Percentiles rank a stretch among this genome's conserved stretches.
phyloP scores from a whole-genome alignment of 768 basidiomycete species.

The Suillus spraguei region DNA sequence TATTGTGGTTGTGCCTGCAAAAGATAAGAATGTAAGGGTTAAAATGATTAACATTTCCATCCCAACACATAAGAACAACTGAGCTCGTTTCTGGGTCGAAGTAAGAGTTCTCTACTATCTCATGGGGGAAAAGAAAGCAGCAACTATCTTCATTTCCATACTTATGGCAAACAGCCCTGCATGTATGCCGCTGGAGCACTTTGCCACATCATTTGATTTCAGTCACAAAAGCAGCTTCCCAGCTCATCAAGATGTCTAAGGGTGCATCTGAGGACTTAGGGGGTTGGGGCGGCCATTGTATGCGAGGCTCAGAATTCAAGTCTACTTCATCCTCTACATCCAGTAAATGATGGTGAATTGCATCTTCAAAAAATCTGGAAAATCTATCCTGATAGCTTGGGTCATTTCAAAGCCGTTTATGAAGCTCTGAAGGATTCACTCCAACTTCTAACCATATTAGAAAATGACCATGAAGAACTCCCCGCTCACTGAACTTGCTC shows the following conservation, averaged over 20 bases:
- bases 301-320: slow-evolving; percentile 23
- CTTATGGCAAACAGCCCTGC: slow-evolving; percentile 31
- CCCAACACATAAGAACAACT: slow-evolving; percentile 28
- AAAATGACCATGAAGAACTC: slow-evolving; percentile 36
- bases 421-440: slow-evolving; percentile 35
- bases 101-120: slow-evolving; percentile 27
- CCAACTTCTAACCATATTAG: slow-evolving; percentile 32
- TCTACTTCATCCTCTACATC: slow-evolving; percentile 23
- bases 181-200: slow-evolving; percentile 23
- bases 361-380: slow-evolving; percentile 35
- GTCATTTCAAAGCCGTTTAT: slow-evolving; percentile 18
- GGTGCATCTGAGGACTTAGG: background rate
- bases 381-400: slow-evolving; percentile 18
- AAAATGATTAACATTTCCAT: slow-evolving; percentile 33
- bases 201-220: slow-evolving; percentile 27
- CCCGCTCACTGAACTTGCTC: slow-evolving; percentile 29
- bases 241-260: slow-evolving; percentile 6
- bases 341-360: slow-evolving; percentile 35
- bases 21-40: slow-evolving; percentile 37
- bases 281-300: slow-evolving; percentile 22
- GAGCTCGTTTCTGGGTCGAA: slow-evolving; percentile 36
- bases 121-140: slow-evolving; percentile 38
- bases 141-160: slow-evolving; percentile 31
- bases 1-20: slow-evolving; percentile 37
- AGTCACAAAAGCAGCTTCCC: slow-evolving; percentile 16